Evolutionary conservation across 306 rosid species (phyloP), one percentile per base, ranked within the genome.

Genomic region (Lathyrus aphaca): DNA sequence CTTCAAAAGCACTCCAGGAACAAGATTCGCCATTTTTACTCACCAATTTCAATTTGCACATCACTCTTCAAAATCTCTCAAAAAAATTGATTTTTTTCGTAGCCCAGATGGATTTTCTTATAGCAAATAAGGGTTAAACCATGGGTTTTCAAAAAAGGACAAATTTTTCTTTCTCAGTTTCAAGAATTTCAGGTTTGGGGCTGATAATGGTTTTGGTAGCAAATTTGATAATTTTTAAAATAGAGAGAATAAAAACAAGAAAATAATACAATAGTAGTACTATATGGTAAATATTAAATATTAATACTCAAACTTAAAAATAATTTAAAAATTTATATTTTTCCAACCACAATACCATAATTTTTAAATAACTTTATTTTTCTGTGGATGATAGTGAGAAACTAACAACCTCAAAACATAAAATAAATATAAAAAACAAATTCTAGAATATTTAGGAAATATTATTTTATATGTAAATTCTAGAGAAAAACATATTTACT

Each of bases 1-100:
- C 84, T 89, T 91, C 71, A 91, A 81, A 62, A 95, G 93, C n/a
- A 95, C 97, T 2, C 99, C 99, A 0, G 97, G 95, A 38, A 95
- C 95, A 17, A 95, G 97, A 86, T 91, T 95, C 74, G 97, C 97
- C 99, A 95, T 95, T 74, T 79, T 43, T 71, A 19, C 57, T 12
- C 9, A 56, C 19, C 75, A 76, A 1, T 82, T 80, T 68, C 90
- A 87, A 82, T 58, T 74, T 75, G 91, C 93, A 84, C 96, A 86
- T 90, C 71, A 75, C 86, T 78, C 55, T 62, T 49, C 50, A 5
- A 74, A 74, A 35, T 35, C 39, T 35, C 39, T 35, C 39, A 1
- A 35, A 45, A 45, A 44, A 46, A 11, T 13, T 10, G n/a, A 12
- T 19, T 11, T 63, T 40, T 32, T 14, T 0, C 25, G 0, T 17